Evolutionary conservation across 345 rosid species (phyloP), one percentile per base, ranked within the genome.

Genomic region (Kandelia obovata): DNA sequence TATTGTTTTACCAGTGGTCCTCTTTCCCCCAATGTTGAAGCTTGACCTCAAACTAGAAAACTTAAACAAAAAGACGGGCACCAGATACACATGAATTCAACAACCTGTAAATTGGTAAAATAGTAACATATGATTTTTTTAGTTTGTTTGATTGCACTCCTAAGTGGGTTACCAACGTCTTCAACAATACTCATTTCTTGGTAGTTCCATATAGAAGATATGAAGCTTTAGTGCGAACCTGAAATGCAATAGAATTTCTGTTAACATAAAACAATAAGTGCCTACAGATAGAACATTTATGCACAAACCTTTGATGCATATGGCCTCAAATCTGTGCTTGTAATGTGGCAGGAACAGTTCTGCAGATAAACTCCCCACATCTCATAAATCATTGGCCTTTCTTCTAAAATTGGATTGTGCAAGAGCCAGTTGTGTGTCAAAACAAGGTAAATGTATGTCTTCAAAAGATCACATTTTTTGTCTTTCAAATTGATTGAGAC

Each of bases 401-500:
- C 86, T 35, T 87, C 79, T 7, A 83, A 32, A 68, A 74, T 30
- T 10, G 71, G 70, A 67, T 75, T 75, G 1, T 79, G 81, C 61
- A 82, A 77, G 78, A 94, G 92, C 98, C 96, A 94, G 61, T 91
- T 83, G 76, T 88, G 90, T 0, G 82, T 71, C 76, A 91, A 75
- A 77, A 82, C 87, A 79, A 94, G 64, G 62, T 76, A 78, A n/a
- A 87, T 74, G 77, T 84, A 91, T 65, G 85, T 61, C 72, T 73
- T 84, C 83, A 88, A 88, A 68, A 91, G 86, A 68, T 91, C 82
- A 62, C 90, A 83, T 21, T 68, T 59, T 68, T 79, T 87, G 5
- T 88, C 93, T 71, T 82, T 89, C 80, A 92, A 72, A 20, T 88
- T 81, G 34, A 85, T 78, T 61, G 88, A 75, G 32, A 88, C 77